Evolutionary conservation across 2,329 filamentous ascomycete species (phyloP).

Genomic region (Colletotrichum caudatum): DNA sequence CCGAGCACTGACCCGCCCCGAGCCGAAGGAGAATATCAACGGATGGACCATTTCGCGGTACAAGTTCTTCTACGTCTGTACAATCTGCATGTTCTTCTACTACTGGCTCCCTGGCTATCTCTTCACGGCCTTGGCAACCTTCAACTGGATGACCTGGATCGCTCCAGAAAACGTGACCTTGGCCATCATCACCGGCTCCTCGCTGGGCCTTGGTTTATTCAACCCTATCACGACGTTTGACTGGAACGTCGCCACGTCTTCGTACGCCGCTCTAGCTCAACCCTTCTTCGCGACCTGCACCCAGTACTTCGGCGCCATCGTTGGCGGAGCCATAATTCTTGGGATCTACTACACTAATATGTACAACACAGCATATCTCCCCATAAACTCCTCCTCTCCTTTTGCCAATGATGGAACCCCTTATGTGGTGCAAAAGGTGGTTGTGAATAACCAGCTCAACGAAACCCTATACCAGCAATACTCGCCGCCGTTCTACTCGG

Average conservation of each 20-base stretch:
- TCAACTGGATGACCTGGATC: slow-evolving; percentile 66
- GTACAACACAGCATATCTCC: slow-evolving; percentile 59
- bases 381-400: slow-evolving; percentile 60
- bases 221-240: slow-evolving; percentile 65
- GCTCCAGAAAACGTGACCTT: slow-evolving; percentile 58
- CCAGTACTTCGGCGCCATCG: slow-evolving; percentile 49
- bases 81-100: slow-evolving; percentile 56
- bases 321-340: slow-evolving; percentile 56
- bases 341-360: slow-evolving; percentile 58
- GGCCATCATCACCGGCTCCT: slow-evolving; percentile 57
- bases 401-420: slow-evolving; percentile 58
- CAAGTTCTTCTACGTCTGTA: slow-evolving; percentile 56
- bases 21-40: slow-evolving; percentile 53
- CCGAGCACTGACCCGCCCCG: slow-evolving; percentile 49
- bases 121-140: slow-evolving; percentile 57
- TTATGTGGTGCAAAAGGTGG: slow-evolving; percentile 52
- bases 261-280: slow-evolving; percentile 52
- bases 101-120: slow-evolving; percentile 63
- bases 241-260: slow-evolving; percentile 59
- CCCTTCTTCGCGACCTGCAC: slow-evolving; percentile 58
- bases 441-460: slow-evolving; percentile 55
- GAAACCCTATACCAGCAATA: slow-evolving; percentile 55
- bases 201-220: slow-evolving; percentile 56
- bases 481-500: slow-evolving; percentile 59
- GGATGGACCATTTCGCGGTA: slow-evolving; percentile 60